Base-by-base conservation (phyloP, 2,329 filamentous ascomycete genomes). In the Diaporthe nobilis region DNA sequence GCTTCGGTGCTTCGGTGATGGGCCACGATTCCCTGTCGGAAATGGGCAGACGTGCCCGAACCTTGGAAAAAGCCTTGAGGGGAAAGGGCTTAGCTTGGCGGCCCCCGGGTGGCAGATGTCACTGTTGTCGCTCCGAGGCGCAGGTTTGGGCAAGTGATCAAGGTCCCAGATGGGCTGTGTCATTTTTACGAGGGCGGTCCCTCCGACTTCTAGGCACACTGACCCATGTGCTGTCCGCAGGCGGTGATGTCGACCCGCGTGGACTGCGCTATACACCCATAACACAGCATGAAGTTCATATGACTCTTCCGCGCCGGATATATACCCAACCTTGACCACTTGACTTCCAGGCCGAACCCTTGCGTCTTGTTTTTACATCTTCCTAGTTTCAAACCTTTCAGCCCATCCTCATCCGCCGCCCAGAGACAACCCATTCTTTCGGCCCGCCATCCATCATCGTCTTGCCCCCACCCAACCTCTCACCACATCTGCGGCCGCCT, bases 131-230 rank as follows among this genome's bases (percentile, higher is more conserved):
- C 37, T 42, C 20, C 39, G 63, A 60, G 71, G 71, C 71, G 75
- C 71, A 76, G 63, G 53, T 71, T 65, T 73, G 74, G 71, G 57
- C 74, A 65, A 65, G 71, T 76, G 75, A 76, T 73, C 55, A 74
- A 51, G 75, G 47, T 17, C 10, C 55, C 71, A 57, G 75, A 68
- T 31, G 65, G 75, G 75, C 75, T 57, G 75, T 76, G 75, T 71
- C 72, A 74, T 74, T 74, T 63, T 70, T 71, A 53, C 57, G 47
- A 58, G 57, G 34, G 28, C 57, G 55, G 39, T 47, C 55, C 57
- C 55, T 60, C n/a, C 44, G 57, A 37, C 44, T 28, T 57, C 67
- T 51, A 61, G 49, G 55, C 47, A 51, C 70, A 71, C 51, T 5
- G n/a, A n/a, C n/a, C 4, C 67, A 42, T 55, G 49, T 25, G 51